These are phyloP conservation scores for Yamadazyma sp. DNA, from an alignment of 805 yeast species.

Conservation along the genomic window DNA sequence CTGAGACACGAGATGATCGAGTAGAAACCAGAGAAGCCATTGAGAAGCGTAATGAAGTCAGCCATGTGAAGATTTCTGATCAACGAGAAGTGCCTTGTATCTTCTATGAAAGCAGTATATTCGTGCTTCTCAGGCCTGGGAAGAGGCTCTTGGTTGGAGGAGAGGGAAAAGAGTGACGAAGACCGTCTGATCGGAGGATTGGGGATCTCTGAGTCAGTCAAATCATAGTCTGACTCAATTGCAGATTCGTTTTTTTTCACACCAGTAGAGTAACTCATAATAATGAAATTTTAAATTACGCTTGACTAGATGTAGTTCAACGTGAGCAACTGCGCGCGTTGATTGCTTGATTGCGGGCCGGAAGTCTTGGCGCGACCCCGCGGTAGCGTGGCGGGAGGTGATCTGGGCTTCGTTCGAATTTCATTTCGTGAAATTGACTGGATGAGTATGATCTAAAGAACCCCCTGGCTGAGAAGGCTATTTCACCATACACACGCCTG, in stretches of 20 bases:
- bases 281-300: too few relatives aligned
- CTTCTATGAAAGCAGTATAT: conserved; percentile 76
- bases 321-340: too few relatives aligned
- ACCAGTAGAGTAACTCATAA: conserved; percentile 21
- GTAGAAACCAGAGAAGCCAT: conserved; percentile 92
- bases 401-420: too few relatives aligned
- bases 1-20: conserved; percentile 84
- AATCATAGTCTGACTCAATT: conserved; percentile 36
- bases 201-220: conserved; percentile 21
- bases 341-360: too few relatives aligned
- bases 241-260: conserved; percentile 32
- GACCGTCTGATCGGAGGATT: conserved; percentile 45
- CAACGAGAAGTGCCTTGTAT: conserved; percentile 82
- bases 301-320: too few relatives aligned
- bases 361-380: too few relatives aligned
- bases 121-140: conserved; percentile 80
- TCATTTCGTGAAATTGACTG: too few relatives aligned
- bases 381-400: too few relatives aligned
- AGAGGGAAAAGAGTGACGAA: conserved; percentile 52
- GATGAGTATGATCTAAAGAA: too few relatives aligned
- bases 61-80: conserved; percentile 90
- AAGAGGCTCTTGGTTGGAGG: conserved; percentile 50
- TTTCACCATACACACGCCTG: too few relatives aligned
- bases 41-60: conserved; percentile 90
- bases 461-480: too few relatives aligned